phyloP scores from a whole-genome alignment of 2,329 filamentous ascomycete species.

The Sclerotinia nivalis region DNA sequence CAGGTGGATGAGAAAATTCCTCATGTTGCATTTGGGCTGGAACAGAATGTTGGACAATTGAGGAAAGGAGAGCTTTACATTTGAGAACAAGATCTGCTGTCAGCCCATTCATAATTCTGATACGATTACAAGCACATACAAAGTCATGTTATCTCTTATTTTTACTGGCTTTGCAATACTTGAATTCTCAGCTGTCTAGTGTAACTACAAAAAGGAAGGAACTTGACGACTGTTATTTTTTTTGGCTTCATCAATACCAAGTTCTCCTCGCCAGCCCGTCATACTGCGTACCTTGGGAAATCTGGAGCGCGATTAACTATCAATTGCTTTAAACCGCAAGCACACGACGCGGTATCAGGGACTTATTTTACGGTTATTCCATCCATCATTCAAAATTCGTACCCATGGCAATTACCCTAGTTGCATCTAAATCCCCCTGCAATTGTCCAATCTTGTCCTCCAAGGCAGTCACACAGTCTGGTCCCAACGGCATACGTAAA shows the following conservation, averaged over 20 bases:
- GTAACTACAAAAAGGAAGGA: not conserved
- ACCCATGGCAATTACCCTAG: not conserved
- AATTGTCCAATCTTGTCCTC: constrained; percentile 16
- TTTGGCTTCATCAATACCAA: not conserved
- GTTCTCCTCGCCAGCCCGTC: too few relatives aligned
- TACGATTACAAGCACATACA: too few relatives aligned
- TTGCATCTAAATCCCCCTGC: not conserved
- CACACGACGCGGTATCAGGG: not conserved
- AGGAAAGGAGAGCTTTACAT: not conserved
- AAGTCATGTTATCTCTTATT: not conserved
- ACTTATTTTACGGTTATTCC: not conserved
- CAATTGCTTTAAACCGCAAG: too few relatives aligned
- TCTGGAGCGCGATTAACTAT: not conserved
- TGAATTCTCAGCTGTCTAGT: not conserved
- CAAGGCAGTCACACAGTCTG: constrained; percentile 4
- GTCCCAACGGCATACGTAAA: constrained; percentile 35
- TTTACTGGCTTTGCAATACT: not conserved
- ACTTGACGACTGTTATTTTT: not conserved
- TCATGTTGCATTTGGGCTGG: constrained; percentile 13
- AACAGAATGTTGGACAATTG: not conserved
- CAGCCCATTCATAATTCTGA: not conserved
- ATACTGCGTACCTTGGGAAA: not conserved
- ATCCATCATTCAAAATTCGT: not conserved
- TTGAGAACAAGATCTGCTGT: not conserved
- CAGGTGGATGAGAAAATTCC: not conserved